Base-by-base conservation (phyloP, 2,329 filamentous ascomycete genomes). In the Arthrobotrys entomopaga region DNA sequence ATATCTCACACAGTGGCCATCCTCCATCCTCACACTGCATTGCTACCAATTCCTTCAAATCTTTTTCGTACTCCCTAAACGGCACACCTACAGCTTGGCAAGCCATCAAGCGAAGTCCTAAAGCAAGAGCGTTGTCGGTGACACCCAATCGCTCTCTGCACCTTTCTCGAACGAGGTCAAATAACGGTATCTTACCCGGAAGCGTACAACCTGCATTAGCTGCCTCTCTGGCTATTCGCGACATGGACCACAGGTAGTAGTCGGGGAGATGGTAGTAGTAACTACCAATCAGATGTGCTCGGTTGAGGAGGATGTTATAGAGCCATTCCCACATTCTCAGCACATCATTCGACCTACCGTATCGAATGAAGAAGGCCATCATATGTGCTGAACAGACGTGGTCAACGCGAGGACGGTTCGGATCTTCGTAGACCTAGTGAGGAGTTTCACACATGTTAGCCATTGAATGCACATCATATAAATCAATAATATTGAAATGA, bases 391-490 rank as follows among this genome's bases (percentile, higher is more conserved):
- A 53, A 15, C 24, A 15, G 0, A 26, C 50, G n/a, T 26, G 26
- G 13, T 53, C 50, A 10, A 53, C 22, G 3, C 50, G 50, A 1
- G 50, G 50, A 8, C 50, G 50, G 22, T 15, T 11, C 6, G 50
- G 50, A 15, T 53, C 50, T 8, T 53, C 50, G 24, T 53, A 53
- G 13, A 53, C 6, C 29, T 34, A 34, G 10, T n/a, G n/a, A n/a
- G n/a, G n/a, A n/a, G n/a, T n/a, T n/a, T n/a, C n/a, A n/a, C n/a
- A n/a, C n/a, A 34, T 34, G 2, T 34, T 34, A 7, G 7, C 29
- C 29, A 34, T 7, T 34, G 2, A 7, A 2, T 7, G 7, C 7
- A 34, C 29, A 8, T 34, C 10, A 6, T 5, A 34, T 1, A 8
- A 3, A 5, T 6, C 2, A 34, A 8, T 8, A 34, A 34, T 34